phyloP scores from a whole-genome alignment of 495 filamentous ascomycete species.

The Penicillium lividum region DNA sequence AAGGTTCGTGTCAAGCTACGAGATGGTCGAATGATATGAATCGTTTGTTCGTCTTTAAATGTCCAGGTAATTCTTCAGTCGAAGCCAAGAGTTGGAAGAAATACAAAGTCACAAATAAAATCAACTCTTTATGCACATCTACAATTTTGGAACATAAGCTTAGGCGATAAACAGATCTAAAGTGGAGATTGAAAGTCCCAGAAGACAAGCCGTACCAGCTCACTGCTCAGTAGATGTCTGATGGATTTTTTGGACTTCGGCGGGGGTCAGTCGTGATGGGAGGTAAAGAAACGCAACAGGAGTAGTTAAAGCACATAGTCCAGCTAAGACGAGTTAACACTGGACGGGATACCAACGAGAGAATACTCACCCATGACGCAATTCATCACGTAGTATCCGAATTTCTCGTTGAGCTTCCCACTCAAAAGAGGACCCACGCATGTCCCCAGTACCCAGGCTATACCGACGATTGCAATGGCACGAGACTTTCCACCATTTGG shows the following conservation, averaged over 20 bases:
- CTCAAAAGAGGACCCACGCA: slow-evolving; percentile 1
- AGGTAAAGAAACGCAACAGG: background rate
- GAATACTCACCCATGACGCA: slow-evolving; percentile 8
- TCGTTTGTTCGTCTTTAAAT: no score
- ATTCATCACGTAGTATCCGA: slow-evolving; percentile 11
- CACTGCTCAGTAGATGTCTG: background rate
- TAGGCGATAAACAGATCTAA: no score
- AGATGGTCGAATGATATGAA: no score
- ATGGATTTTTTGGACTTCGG: background rate
- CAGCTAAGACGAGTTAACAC: background rate
- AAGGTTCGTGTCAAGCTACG: no score
- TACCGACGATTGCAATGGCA: background rate
- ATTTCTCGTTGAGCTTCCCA: background rate
- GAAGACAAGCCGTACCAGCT: background rate
- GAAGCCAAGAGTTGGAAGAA: no score
- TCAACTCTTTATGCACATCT: no score
- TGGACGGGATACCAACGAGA: background rate
- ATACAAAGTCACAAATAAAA: no score
- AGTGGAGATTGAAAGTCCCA: no score
- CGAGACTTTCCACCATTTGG: slow-evolving; percentile 8
- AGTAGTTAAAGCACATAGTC: background rate
- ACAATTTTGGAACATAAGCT: no score
- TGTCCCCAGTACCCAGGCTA: background rate
- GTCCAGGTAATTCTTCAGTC: no score
- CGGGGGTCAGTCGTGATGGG: background rate